Percentiles rank a stretch among this genome's conserved stretches.
These are phyloP conservation scores for Phytophthora quininea DNA, from an alignment of 352 stramenopile genomes.

Conservation along the genomic window DNA sequence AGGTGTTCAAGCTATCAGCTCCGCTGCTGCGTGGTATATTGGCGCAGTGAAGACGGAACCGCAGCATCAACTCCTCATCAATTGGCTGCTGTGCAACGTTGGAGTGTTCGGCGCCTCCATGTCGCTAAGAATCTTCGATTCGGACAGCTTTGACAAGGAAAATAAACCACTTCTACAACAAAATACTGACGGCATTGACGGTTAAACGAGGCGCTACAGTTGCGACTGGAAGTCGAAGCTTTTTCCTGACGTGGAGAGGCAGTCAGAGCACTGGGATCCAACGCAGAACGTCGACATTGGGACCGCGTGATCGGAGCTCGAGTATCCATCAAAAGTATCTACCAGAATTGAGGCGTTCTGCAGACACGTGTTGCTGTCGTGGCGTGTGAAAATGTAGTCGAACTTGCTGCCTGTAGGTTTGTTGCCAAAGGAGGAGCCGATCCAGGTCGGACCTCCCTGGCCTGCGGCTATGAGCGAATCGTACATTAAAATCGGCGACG, in stretches of 20 bases:
- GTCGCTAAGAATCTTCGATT: no score
- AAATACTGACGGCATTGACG: no score
- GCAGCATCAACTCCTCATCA: background rate
- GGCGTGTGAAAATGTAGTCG: slow-evolving; percentile 70
- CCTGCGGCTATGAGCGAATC: slow-evolving; percentile 52
- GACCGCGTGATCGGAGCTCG: slow-evolving; percentile 63
- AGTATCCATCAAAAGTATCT: slow-evolving; percentile 51
- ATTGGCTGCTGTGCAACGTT: background rate
- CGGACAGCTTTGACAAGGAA: background rate
- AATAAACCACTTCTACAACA: background rate
- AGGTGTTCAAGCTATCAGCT: no score
- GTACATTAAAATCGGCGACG: slow-evolving; percentile 57
- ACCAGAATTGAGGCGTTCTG: slow-evolving; percentile 42
- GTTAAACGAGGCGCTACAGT: background rate
- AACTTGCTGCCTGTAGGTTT: slow-evolving; percentile 43
- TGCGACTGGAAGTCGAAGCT: background rate
- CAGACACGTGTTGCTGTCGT: slow-evolving; percentile 46
- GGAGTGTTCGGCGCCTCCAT: no score
- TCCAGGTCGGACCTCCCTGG: slow-evolving; percentile 56
- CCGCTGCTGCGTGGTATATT: no score
- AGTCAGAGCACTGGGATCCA: slow-evolving; percentile 35
- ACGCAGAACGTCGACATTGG: slow-evolving; percentile 65
- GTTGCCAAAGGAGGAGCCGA: slow-evolving; percentile 49
- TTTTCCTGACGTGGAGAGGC: slow-evolving; percentile 4
- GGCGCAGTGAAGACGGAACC: no score